A percentile compares a stretch with the other conserved stretches of the same genome.
Evolutionary conservation across 2,329 filamentous ascomycete genomes (phyloP).

Genomic region (Thermoascus crustaceus): DNA sequence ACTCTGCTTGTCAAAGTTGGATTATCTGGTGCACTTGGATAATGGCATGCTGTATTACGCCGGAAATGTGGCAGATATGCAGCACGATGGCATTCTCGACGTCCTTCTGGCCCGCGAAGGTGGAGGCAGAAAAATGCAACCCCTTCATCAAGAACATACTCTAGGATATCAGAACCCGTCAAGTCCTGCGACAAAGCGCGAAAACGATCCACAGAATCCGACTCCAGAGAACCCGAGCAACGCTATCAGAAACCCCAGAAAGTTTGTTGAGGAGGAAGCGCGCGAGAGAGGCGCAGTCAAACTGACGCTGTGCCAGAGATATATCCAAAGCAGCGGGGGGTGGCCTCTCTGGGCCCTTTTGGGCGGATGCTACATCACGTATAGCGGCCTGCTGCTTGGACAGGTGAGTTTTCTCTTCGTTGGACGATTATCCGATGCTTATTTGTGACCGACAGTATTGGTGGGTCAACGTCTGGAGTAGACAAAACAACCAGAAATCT

Average conservation of each 20-base stretch:
- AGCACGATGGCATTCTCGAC: constrained; percentile 31
- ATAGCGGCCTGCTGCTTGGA: constrained; percentile 48
- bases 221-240: constrained; percentile 32
- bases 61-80: constrained; percentile 54
- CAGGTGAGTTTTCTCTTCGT: constrained; percentile 39
- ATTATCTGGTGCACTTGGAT: constrained; percentile 65
- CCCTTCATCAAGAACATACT: too few relatives aligned
- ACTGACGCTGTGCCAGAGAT: constrained; percentile 56
- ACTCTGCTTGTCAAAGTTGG: constrained; percentile 60
- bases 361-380: constrained; percentile 46
- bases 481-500: constrained; percentile 17
- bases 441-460: constrained; percentile 27
- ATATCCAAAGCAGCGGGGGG: constrained; percentile 60
- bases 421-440: too few relatives aligned
- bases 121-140: too few relatives aligned
- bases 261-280: constrained; percentile 68
- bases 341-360: constrained; percentile 52
- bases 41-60: constrained; percentile 58
- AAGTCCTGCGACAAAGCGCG: constrained; percentile 16
- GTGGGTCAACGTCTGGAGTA: constrained; percentile 42
- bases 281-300: constrained; percentile 64
- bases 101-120: constrained; percentile 36
- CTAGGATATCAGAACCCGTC: too few relatives aligned
- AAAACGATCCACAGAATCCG: constrained; percentile 7
- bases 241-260: constrained; percentile 44